These are phyloP conservation scores for Cucurbita maxima DNA, from an alignment of 306 rosid genomes.

Conservation along the genomic window DNA sequence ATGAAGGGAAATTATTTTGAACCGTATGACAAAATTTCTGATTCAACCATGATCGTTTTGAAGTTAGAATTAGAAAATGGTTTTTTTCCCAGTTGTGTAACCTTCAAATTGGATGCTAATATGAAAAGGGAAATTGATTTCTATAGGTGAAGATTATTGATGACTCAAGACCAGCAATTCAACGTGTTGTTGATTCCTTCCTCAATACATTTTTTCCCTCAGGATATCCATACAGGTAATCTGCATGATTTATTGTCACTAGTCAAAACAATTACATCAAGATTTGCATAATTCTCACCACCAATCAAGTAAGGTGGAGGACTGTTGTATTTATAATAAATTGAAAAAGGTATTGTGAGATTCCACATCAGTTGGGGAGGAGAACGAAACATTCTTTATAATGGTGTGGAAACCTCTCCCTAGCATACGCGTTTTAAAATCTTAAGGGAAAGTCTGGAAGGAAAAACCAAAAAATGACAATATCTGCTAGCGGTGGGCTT, in stretches of 20 bases:
- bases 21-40: background rate
- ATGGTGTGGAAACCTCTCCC: no score
- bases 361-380: no score
- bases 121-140: background rate
- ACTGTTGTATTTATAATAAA: background rate
- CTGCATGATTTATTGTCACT: no score
- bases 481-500: no score
- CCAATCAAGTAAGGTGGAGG: background rate
- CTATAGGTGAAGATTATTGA: slow-evolving; percentile 38
- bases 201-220: slow-evolving; percentile 71
- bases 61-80: background rate
- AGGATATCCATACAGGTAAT: slow-evolving; percentile 79
- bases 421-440: no score
- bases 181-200: slow-evolving; percentile 49
- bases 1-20: background rate
- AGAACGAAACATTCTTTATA: no score
- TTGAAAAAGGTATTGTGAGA: background rate
- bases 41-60: background rate
- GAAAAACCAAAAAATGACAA: no score
- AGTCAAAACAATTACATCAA: no score
- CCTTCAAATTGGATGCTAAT: background rate
- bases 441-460: no score
- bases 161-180: slow-evolving; percentile 52
- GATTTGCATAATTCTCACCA: no score
- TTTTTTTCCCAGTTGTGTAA: background rate